Conservation (phyloP, 768 basidiomycete species). For the Mycena leptocephala region DNA sequence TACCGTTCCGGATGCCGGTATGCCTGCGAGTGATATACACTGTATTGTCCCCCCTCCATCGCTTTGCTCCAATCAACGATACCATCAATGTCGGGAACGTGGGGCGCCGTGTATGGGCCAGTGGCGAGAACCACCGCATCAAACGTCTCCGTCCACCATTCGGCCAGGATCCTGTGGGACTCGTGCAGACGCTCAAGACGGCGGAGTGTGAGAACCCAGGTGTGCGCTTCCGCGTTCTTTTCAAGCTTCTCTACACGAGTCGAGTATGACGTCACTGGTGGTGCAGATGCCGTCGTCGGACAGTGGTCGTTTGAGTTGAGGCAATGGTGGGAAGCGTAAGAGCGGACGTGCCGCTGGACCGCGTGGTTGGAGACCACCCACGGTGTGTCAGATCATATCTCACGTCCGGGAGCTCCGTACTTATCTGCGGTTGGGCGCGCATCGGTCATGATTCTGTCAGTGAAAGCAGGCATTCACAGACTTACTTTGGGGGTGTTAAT, state of each 20-base stretch:
- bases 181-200: constrained; percentile 32
- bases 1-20: constrained; percentile 49
- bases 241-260: constrained; percentile 56
- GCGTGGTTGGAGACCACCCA: constrained; percentile 31
- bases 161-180: no score
- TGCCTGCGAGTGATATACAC: constrained; percentile 47
- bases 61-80: no score
- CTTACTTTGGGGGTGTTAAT: constrained; percentile 37
- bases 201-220: constrained; percentile 38
- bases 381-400: constrained; percentile 29
- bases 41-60: constrained; percentile 31
- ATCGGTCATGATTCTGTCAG: no score
- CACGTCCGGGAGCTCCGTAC: constrained; percentile 34
- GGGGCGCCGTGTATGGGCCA: constrained; percentile 46
- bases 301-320: constrained; percentile 48
- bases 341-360: constrained; percentile 44
- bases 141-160: no score
- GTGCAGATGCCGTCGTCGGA: constrained; percentile 13
- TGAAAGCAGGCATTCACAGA: no score
- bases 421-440: constrained; percentile 37
- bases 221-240: constrained; percentile 38
- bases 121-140: constrained; percentile 50
- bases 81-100: constrained; percentile 48
- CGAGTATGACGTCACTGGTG: constrained; percentile 43
- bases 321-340: constrained; percentile 46